Conservation (phyloP, 2,329 filamentous ascomycete species). For the Neopestalotiopsis sp. region DNA sequence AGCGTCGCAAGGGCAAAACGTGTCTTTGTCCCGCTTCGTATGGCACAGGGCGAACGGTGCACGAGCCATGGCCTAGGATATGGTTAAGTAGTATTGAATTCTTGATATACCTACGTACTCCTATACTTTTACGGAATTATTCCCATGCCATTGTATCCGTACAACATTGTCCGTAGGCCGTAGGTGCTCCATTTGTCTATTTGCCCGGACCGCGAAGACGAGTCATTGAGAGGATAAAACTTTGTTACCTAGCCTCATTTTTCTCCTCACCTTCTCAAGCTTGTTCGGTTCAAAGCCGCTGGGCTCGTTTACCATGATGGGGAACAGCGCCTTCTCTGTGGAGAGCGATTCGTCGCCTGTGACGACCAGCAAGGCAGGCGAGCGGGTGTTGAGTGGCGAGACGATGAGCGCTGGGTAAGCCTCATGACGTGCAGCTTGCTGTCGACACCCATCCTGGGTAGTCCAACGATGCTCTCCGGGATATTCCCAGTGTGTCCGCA, state of each 20-base stretch:
- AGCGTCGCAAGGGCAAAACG: background rate
- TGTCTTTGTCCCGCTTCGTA: background rate
- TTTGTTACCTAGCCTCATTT: background rate
- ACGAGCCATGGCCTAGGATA: background rate
- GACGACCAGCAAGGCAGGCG: background rate
- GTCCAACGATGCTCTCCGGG: background rate
- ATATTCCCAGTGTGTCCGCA: background rate
- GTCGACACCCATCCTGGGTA: background rate
- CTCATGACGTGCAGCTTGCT: background rate
- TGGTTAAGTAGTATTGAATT: no score
- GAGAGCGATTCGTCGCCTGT: background rate
- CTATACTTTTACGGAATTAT: no score
- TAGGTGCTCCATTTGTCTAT: no score
- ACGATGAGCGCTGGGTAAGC: background rate
- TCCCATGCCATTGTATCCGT: no score
- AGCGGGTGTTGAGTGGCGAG: background rate
- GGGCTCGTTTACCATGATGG: background rate
- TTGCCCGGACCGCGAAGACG: background rate
- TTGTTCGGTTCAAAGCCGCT: background rate
- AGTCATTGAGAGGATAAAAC: background rate
- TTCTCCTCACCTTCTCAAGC: background rate
- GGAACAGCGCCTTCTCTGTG: background rate
- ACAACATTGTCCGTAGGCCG: no score
- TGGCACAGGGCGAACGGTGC: background rate
- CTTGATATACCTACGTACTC: no score